Evolutionary conservation across 2,329 filamentous ascomycete species (phyloP), one percentile per base, ranked within the genome.

Genomic region (Pseudogymnoascus sp.): DNA sequence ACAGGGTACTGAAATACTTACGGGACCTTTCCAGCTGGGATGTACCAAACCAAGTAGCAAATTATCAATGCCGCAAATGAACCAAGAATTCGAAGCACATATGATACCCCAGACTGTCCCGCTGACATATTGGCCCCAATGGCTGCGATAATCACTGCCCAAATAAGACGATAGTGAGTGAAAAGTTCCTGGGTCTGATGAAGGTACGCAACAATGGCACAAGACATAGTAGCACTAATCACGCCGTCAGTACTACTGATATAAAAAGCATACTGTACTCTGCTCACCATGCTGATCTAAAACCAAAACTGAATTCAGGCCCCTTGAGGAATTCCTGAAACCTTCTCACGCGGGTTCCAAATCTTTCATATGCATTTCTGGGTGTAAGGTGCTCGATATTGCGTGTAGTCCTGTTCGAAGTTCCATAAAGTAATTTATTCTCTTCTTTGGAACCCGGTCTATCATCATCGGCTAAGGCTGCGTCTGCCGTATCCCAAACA

Each of bases 211-310:
- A 61, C 17, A 61, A 61, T 61, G 59, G 59, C 59, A 61, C 59
- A 61, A 19, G 59, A 61, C 35, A 61, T 33, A 26, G 59, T 42
- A 40, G 59, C 59, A 61, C 59, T 61, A 38, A 38, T 61, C 26
- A 61, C 23, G 33, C 38, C 15, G 33, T 61, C 26, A 61, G 59
- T 19, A 37, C 23, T 19, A 13, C 3, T 11, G n/a, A 42, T 19
- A 42, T 17, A 21, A 61, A 13, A 21, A 17, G 9, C 35, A 26
- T 38, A 26, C n/a, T 7, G 5, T 23, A 61, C n/a, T 61, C n/a
- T 61, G 17, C 59, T 61, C 23, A 61, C 59, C 59, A 61, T 61
- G 59, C 59, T 61, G 59, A 61, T 61, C 59, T 40, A n/a, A 61
- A 61, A 19, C 59, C 59, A 61, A 61, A 61, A 61, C 59, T 61